These are phyloP conservation scores for Babesia caballi DNA, from an alignment of 169 alveolate species.

Conservation along the genomic window DNA sequence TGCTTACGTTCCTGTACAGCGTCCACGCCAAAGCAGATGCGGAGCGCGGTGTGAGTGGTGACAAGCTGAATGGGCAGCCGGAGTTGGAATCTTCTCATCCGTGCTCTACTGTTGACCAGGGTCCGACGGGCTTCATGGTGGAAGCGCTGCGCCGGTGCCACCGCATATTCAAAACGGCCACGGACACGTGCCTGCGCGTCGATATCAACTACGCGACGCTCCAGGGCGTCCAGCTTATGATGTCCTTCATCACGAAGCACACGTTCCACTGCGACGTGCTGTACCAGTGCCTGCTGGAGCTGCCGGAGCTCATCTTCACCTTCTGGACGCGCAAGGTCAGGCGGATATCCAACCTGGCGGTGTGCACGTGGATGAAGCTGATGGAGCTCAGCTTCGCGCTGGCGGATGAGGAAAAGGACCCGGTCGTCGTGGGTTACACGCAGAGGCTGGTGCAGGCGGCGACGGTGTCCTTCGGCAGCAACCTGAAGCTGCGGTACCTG, in stretches of 20 bases:
- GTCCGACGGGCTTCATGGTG: neutral
- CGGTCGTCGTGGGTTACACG: neutral
- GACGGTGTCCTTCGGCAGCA: conserved; percentile 18
- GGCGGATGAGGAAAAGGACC: neutral
- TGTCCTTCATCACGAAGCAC: conserved; percentile 17
- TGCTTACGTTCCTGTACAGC: conserved; percentile 13
- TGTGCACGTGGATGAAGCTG: conserved; percentile 24
- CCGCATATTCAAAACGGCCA: conserved; percentile 11
- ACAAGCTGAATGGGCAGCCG: neutral
- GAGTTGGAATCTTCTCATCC: neutral
- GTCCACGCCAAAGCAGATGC: neutral
- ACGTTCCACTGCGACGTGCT: neutral
- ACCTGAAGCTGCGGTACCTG: conserved; percentile 32
- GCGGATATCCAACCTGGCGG: conserved; percentile 25
- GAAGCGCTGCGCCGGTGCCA: neutral
- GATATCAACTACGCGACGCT: conserved; percentile 39
- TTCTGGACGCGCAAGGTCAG: conserved; percentile 45
- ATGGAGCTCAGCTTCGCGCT: conserved; percentile 8
- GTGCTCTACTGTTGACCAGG: neutral
- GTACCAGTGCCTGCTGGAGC: neutral
- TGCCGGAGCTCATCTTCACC: conserved; percentile 19
- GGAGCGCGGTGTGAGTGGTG: neutral
- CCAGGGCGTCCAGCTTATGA: conserved; percentile 32
- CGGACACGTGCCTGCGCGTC: conserved; percentile 7
- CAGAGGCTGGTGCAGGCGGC: neutral